phyloP scores from a whole-genome alignment of 2,329 filamentous ascomycete species.

The Westerdykella sp. region DNA sequence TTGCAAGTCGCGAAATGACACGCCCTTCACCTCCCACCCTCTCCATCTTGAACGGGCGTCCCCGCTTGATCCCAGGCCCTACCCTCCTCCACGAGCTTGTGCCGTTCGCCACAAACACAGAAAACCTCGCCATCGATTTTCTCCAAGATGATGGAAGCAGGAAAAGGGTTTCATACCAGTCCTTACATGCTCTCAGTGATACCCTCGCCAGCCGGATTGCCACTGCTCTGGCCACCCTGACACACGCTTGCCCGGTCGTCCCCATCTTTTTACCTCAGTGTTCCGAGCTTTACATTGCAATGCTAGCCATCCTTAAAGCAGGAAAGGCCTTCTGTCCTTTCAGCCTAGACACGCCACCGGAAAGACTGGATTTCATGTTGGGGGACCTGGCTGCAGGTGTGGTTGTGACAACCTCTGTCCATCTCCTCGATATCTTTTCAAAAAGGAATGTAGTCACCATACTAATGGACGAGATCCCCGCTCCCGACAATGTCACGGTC shows the following conservation, averaged over 20 bases:
- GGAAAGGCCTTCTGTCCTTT: conserved; percentile 84
- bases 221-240: conserved; percentile 14
- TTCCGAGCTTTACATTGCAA: conserved; percentile 68
- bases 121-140: conserved; percentile 57
- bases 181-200: conserved; percentile 56
- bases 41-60: conserved; percentile 52
- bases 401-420: conserved; percentile 56
- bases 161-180: conserved; percentile 53
- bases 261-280: conserved; percentile 75
- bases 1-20: conserved; percentile 19
- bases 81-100: conserved; percentile 59
- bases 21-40: conserved; percentile 5
- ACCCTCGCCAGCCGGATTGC: conserved; percentile 44
- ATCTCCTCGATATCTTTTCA: conserved; percentile 17
- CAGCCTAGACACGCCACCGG: conserved; percentile 67
- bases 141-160: conserved; percentile 44
- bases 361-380: conserved; percentile 73
- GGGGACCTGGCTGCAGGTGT: conserved; percentile 66
- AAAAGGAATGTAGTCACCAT: background rate
- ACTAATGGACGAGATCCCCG: background rate
- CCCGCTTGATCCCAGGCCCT: conserved; percentile 50
- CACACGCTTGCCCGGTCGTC: conserved; percentile 48
- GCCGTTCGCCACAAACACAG: conserved; percentile 25
- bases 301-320: conserved; percentile 71
- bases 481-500: background rate